These are phyloP conservation scores for Schrenkiella parvula DNA, from an alignment of 345 rosid genomes.

Conservation along the genomic window DNA sequence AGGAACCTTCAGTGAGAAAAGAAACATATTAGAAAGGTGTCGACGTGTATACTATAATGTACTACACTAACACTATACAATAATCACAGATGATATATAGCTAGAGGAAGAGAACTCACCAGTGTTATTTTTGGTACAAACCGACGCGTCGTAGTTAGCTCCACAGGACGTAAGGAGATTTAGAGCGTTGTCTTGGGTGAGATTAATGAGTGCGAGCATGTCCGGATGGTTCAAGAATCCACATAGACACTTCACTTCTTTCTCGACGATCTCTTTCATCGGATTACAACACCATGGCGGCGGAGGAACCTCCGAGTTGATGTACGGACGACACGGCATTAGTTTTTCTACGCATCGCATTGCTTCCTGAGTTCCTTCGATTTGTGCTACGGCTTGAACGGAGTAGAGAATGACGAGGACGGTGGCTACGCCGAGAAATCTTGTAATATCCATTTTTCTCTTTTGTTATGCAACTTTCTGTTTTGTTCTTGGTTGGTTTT, in stretches of 20 bases:
- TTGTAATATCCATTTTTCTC: neutral
- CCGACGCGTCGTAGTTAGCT: constrained; percentile 21
- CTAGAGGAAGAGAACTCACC: constrained; percentile 1
- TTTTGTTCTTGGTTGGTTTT: neutral
- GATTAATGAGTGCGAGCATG: constrained; percentile 23
- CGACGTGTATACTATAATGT: too few species aligned
- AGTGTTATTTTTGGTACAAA: constrained; percentile 31
- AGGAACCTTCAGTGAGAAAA: constrained; percentile 12
- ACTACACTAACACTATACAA: neutral
- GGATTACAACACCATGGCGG: constrained; percentile 52
- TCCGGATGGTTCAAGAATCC: constrained; percentile 29
- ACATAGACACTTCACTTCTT: constrained; percentile 44
- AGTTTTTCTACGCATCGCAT: constrained; percentile 40
- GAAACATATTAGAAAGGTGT: neutral
- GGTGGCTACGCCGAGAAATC: neutral
- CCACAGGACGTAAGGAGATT: constrained; percentile 50
- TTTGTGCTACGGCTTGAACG: neutral
- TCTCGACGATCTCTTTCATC: constrained; percentile 29
- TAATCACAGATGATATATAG: neutral
- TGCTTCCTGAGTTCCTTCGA: neutral
- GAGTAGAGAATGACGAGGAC: constrained; percentile 1
- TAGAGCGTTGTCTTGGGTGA: constrained; percentile 41
- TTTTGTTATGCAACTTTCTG: neutral
- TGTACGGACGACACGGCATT: constrained; percentile 45
- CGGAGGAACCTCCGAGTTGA: constrained; percentile 18